Base-by-base conservation (phyloP, 1,284 basidiomycete species). In the Cryptococcus deneoformans region DNA sequence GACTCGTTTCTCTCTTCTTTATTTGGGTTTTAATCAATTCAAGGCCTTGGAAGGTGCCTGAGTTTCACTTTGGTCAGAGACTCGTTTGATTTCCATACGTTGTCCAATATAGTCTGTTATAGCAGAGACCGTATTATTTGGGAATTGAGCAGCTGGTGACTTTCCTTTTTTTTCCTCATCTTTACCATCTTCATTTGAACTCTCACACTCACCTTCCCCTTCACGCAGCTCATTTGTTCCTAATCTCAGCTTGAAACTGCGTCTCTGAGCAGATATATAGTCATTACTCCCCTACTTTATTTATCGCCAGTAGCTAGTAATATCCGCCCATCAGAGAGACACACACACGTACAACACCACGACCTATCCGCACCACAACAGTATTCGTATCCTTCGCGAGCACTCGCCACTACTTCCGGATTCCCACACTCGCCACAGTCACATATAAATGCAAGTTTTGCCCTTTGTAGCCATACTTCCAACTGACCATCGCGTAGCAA, bases 191-290 rank as follows among this genome's bases (percentile, higher is more conserved):
- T 14, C 46, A 24, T 35, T 29, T 52, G 51, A 40, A 8, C 35
- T 20, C 8, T 20, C n/a, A 14, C 39, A 16, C 7, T 50, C n/a
- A 7, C 24, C 34, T 20, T 20, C 6, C 6, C n/a, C n/a, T 12
- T 29, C 37, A 39, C 24, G 16, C 11, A 12, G 20, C 24, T 3
- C 14, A 34, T 39, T 0, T 24, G 12, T 29, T 34, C 6, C 38
- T 35, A 48, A n/a, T 16, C 45, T 20, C 45, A 38, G 51, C 51
- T 20, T 20, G 16, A 40, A 20, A 20, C 50, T 46, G 40, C 24
- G 14, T 35, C 43, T 46, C 20, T 7, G 50, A 38, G 50, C n/a
- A 51, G 50, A 51, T 40, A 49, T 55, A 37, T 39, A 48, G 38
- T 48, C 24, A 38, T 39, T 24, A 24, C 34, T 36, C 9, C 43